Evolutionary conservation across 73 alveolate genomes (phyloP), one percentile per base, ranked within the genome.

Genomic region (Paramecium biaurelia): DNA sequence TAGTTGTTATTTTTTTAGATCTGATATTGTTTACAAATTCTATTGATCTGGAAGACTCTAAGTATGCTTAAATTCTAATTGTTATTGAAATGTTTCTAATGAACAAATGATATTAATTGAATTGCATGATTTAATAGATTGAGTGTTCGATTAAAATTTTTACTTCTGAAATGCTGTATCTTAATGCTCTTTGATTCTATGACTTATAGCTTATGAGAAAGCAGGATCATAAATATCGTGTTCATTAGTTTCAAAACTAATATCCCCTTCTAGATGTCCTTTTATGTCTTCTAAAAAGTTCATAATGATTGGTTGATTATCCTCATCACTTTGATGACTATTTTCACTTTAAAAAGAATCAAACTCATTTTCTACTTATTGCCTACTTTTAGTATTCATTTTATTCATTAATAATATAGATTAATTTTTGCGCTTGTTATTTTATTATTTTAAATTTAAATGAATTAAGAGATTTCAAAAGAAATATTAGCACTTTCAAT

Each of bases 171-270:
- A 63, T 24, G 84, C 43, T 11, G 84, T 63, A 32, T 63, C 84
- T 63, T 63, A 26, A 63, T 63, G 84, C 1, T 63, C 41, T 32
- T 63, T 63, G 20, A 63, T 63, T 63, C 47, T 63, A 63, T 63
- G 84, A 24, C 45, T 63, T 2, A 58, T 58, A 9, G 49, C 26
- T 63, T 63, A 10, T 26, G 84, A 63, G 45, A 63, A 63, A 12
- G 21, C 47, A 63, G 84, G 84, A 20, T 63, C 45, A 63, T 63
- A 63, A 30, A 21, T 63, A 63, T 63, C 47, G 26, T 63, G 84
- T 30, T 30, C 84, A 63, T 63, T 32, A 63, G 84, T 63, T 30
- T 63, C 84, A 32, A 63, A 63, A 32, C 84, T 63, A 63, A 63
- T 63, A 7, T 63, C 84, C 0, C 84, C 84, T 12, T 63, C 84